phyloP scores from a whole-genome alignment of 495 filamentous ascomycete genomes.

The Aspergillus nanangensis region DNA sequence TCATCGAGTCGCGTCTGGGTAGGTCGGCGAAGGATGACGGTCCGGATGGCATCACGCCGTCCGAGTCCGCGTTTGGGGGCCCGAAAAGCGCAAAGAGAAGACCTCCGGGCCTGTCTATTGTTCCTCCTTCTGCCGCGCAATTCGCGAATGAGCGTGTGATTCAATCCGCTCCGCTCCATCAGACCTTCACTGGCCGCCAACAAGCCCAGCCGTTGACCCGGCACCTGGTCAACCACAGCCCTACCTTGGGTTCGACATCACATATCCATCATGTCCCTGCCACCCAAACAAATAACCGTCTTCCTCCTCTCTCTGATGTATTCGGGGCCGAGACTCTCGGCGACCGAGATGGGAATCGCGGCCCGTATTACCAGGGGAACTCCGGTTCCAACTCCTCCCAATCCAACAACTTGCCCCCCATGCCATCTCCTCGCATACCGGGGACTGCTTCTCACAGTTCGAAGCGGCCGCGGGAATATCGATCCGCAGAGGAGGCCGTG shows the following conservation, averaged over 20 bases:
- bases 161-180: slow-evolving; percentile 92
- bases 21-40: slow-evolving; percentile 75
- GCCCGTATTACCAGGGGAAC: slow-evolving; percentile 41
- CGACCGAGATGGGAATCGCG: slow-evolving; percentile 33
- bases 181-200: slow-evolving; percentile 89
- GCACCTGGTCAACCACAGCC: slow-evolving; percentile 79
- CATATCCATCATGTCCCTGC: slow-evolving; percentile 92
- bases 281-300: slow-evolving; percentile 82
- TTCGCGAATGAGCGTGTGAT: slow-evolving; percentile 96
- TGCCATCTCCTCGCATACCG: slow-evolving; percentile 68
- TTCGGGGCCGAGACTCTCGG: slow-evolving; percentile 80
- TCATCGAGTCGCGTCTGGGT: slow-evolving; percentile 89
- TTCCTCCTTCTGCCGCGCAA: slow-evolving; percentile 91
- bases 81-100: slow-evolving; percentile 72
- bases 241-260: slow-evolving; percentile 78
- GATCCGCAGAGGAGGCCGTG: slow-evolving; percentile 92
- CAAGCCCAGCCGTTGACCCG: slow-evolving; percentile 77
- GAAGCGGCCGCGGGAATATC: slow-evolving; percentile 77
- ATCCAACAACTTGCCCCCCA: slow-evolving; percentile 56
- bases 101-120: slow-evolving; percentile 86
- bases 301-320: slow-evolving; percentile 92
- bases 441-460: slow-evolving; percentile 45
- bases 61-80: slow-evolving; percentile 48
- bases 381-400: slow-evolving; percentile 63
- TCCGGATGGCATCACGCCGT: slow-evolving; percentile 54